Evolutionary conservation across 495 filamentous ascomycete species (phyloP).

Genomic region (Xylaria bambusicola): DNA sequence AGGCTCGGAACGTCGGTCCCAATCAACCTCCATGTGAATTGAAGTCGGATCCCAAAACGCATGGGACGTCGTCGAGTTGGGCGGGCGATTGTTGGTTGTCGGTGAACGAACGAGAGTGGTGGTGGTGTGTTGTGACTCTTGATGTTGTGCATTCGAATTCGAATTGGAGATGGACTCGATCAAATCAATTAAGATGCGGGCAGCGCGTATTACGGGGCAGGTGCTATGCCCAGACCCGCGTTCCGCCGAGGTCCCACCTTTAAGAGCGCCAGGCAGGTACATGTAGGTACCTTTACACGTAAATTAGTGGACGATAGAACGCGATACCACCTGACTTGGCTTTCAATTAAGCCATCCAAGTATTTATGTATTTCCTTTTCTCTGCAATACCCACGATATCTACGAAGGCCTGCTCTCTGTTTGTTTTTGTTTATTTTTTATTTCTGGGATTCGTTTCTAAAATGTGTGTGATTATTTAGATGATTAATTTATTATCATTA

Average conservation of each 20-base stretch:
- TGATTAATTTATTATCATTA: not conserved
- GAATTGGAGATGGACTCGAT: not conserved
- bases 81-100: slow-evolving; percentile 10
- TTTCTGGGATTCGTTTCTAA: too few relatives aligned
- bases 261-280: not conserved
- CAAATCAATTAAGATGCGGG: not conserved
- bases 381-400: too few relatives aligned
- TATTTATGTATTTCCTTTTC: too few relatives aligned
- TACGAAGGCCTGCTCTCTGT: too few relatives aligned
- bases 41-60: slow-evolving; percentile 26
- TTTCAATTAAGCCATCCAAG: slow-evolving; percentile 3
- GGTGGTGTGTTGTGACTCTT: not conserved
- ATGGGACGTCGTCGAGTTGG: slow-evolving; percentile 12
- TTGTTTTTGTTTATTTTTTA: too few relatives aligned
- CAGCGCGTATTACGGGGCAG: slow-evolving; percentile 10
- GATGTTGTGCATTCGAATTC: too few relatives aligned
- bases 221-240: not conserved
- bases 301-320: not conserved
- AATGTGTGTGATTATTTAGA: not conserved
- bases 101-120: not conserved
- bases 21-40: slow-evolving; percentile 32
- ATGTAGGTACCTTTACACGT: not conserved
- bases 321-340: slow-evolving; percentile 13
- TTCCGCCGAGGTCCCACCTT: slow-evolving; percentile 1
- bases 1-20: slow-evolving; percentile 39